Conservation (phyloP, 1,284 basidiomycete genomes). For the Tremellales sp. region DNA sequence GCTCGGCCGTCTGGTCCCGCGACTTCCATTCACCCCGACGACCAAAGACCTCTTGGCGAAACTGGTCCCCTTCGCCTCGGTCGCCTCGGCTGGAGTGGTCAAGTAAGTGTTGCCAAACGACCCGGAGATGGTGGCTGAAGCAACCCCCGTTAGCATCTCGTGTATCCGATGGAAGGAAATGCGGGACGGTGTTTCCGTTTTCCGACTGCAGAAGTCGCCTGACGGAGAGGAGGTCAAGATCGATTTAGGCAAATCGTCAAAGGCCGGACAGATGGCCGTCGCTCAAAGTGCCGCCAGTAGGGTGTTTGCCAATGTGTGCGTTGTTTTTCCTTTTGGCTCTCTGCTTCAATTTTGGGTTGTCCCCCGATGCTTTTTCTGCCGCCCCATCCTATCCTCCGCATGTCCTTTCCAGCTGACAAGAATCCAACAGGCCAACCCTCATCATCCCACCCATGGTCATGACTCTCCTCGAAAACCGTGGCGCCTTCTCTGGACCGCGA, state of each 20-base stretch:
- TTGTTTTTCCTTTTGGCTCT: conserved; percentile 3
- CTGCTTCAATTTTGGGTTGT: neutral
- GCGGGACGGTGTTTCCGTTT: conserved; percentile 54
- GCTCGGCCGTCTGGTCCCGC: conserved; percentile 51
- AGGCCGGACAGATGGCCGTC: conserved; percentile 53
- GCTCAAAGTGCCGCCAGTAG: conserved; percentile 53
- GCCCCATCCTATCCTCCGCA: neutral
- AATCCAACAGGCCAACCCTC: conserved; percentile 50
- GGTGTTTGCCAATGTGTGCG: conserved; percentile 54
- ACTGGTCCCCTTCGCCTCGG: conserved; percentile 54
- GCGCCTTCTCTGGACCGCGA: conserved; percentile 47
- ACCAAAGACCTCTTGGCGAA: conserved; percentile 47
- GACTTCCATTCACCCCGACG: conserved; percentile 35
- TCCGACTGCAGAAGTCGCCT: conserved; percentile 31
- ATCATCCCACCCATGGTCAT: conserved; percentile 54
- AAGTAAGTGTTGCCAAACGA: conserved; percentile 35
- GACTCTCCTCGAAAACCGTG: conserved; percentile 48
- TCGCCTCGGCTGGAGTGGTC: conserved; percentile 53
- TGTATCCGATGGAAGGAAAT: conserved; percentile 58
- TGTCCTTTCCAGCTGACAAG: neutral
- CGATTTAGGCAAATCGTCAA: conserved; percentile 49
- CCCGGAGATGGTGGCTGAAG: neutral
- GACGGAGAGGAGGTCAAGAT: conserved; percentile 38
- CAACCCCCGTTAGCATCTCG: conserved; percentile 39
- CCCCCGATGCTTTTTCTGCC: neutral